Evolutionary conservation across 768 basidiomycete genomes (phyloP), one percentile per base, ranked within the genome.

Genomic region (Mycena chlorophos): DNA sequence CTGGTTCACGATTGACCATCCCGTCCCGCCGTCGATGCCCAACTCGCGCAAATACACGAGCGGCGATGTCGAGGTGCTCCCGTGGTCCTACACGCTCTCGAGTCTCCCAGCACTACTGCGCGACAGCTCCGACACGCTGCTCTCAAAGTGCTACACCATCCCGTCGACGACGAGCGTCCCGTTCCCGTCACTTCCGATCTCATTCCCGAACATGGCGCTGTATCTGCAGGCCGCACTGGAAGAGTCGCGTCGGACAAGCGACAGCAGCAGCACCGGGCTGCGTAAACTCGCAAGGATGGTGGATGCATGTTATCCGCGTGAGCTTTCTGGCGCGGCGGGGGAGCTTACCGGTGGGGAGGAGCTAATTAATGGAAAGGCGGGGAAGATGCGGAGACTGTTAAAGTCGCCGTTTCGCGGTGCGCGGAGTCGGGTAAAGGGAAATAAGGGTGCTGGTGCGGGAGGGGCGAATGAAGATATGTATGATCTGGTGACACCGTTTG

Each of bases 401-500:
- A 84, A 82, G 68, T n/a, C n/a, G n/a, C 80, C 83, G 38, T 78
- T 89, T 16, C 77, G 74, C 57, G 73, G 69, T 50, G 73, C 67
- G 52, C 81, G 73, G 61, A 67, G 71, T n/a, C n/a, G 23, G 71
- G 69, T 20, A 80, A 52, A 43, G 27, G 49, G 34, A 54, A 71
- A 63, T 78, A 75, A 63, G 75, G 71, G n/a, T n/a, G n/a, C n/a
- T n/a, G n/a, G n/a, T 28, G 74, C 69, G 47, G 67, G 80, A 4
- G 76, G 80, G 46, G 77, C 79, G 40, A 92, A 92, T 65, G 88
- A 89, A 61, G 89, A 91, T 55, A 87, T 85, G 8, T 92, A 87
- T 58, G 87, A 90, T 38, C 78, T 91, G 12, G 88, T 92, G 52
- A 92, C 90, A 16, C 90, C 90, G 1, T 92, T 92, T 69, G 81